These are phyloP conservation scores for Macrolepiota dolichaula DNA, from an alignment of 768 basidiomycete genomes.

Conservation along the genomic window DNA sequence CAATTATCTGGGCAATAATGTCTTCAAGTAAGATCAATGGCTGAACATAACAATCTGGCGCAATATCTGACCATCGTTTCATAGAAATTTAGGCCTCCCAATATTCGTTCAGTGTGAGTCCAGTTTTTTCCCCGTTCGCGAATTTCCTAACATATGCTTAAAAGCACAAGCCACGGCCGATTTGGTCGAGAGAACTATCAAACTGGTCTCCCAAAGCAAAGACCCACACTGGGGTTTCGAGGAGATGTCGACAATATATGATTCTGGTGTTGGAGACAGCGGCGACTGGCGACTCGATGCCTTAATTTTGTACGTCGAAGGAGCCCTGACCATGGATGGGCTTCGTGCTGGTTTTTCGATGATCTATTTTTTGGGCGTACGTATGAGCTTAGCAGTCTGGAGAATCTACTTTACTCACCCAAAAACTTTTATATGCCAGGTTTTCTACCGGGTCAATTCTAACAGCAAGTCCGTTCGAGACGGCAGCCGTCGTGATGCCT, in stretches of 20 bases:
- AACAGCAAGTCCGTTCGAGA: not conserved
- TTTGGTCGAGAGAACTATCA: not conserved
- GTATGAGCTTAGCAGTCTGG: no score
- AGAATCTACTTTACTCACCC: no score
- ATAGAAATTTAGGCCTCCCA: not conserved
- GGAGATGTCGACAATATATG: no score
- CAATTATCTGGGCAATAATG: not conserved
- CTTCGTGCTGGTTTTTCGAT: no score
- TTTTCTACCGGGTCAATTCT: no score
- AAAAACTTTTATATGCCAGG: no score
- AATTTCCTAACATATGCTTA: not conserved
- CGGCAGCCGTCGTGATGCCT: not conserved
- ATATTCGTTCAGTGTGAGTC: not conserved
- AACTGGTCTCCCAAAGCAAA: not conserved
- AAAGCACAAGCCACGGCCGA: not conserved
- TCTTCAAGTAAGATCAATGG: not conserved
- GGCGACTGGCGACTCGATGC: no score
- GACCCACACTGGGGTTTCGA: no score
- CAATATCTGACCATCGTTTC: not conserved
- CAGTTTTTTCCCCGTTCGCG: not conserved
- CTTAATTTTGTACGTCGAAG: no score
- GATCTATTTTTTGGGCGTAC: no score
- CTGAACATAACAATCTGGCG: not conserved
- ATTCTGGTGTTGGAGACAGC: no score
- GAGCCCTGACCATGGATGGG: no score